phyloP scores from a whole-genome alignment of 139 green algal genomes.

The Auxenochlorella pyrenoidosa region DNA sequence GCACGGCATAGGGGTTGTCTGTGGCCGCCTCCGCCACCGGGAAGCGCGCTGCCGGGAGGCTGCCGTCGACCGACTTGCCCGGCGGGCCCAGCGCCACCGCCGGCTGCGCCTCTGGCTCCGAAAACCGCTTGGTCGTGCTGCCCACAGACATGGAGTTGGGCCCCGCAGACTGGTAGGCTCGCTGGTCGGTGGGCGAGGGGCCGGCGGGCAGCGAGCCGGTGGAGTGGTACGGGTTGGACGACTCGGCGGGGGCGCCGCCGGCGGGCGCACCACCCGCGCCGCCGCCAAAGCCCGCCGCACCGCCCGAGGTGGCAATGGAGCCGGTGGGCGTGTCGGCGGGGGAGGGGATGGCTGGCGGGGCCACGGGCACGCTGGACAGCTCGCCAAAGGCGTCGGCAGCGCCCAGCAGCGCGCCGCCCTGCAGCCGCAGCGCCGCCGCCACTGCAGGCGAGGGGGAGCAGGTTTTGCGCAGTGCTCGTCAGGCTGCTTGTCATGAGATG shows the following conservation, averaged over 20 bases:
- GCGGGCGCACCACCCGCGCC: neutral
- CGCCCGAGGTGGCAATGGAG: neutral
- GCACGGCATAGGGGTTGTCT: constrained; percentile 23
- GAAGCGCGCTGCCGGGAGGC: neutral
- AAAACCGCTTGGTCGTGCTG: constrained; percentile 19
- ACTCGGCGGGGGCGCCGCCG: neutral
- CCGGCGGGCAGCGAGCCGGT: neutral
- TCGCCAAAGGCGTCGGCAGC: constrained; percentile 23
- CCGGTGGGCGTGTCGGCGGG: constrained; percentile 2
- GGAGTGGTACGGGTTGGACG: constrained; percentile 26
- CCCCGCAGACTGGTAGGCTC: neutral
- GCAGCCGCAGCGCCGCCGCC: constrained; percentile 34
- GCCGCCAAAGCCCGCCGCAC: constrained; percentile 20
- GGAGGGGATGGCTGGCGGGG: neutral
- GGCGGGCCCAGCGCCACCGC: neutral
- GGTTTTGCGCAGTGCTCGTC: too few species aligned
- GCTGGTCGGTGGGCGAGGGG: neutral
- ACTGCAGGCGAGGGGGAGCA: neutral
- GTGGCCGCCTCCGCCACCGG: constrained; percentile 2
- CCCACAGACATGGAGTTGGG: neutral
- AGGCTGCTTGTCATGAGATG: too few species aligned
- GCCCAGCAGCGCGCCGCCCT: constrained; percentile 36
- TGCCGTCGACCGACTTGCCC: neutral
- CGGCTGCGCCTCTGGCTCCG: neutral
- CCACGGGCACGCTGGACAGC: neutral